Evolutionary conservation across 768 basidiomycete species (phyloP).

Genomic region (Sarcomyxa edulis): DNA sequence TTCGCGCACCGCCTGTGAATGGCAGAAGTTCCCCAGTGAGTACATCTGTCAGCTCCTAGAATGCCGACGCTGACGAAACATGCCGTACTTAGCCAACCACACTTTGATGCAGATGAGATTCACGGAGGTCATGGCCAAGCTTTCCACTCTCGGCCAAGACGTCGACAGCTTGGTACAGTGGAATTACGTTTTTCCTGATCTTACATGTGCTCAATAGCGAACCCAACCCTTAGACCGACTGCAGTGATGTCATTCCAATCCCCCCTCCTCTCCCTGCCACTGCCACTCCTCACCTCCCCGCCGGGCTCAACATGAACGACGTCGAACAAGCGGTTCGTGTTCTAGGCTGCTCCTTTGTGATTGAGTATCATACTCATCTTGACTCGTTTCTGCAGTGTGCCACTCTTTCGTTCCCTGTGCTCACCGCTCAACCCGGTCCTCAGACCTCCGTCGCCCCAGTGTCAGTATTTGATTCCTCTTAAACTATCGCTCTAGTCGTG

Average conservation of each 20-base stretch:
- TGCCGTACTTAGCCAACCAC: constrained; percentile 6
- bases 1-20: constrained; percentile 6
- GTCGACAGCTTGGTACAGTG: too few species aligned
- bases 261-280: constrained; percentile 11
- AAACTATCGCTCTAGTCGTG: neutral
- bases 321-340: constrained; percentile 6
- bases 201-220: too few species aligned
- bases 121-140: constrained; percentile 14
- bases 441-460: constrained; percentile 5
- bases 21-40: constrained; percentile 8
- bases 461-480: neutral
- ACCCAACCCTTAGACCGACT: too few species aligned
- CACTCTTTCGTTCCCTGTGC: constrained; percentile 3
- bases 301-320: constrained; percentile 7
- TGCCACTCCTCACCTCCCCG: constrained; percentile 14
- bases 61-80: neutral
- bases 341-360: too few species aligned
- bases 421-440: constrained; percentile 5
- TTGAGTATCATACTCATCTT: neutral
- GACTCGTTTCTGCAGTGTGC: neutral
- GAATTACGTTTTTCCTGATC: too few species aligned
- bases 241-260: constrained; percentile 17
- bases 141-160: constrained; percentile 14
- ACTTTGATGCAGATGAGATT: constrained; percentile 10
- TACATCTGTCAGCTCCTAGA: neutral